Conservation (phyloP, 495 filamentous ascomycete genomes). For the Trypethelium eluteriae region DNA sequence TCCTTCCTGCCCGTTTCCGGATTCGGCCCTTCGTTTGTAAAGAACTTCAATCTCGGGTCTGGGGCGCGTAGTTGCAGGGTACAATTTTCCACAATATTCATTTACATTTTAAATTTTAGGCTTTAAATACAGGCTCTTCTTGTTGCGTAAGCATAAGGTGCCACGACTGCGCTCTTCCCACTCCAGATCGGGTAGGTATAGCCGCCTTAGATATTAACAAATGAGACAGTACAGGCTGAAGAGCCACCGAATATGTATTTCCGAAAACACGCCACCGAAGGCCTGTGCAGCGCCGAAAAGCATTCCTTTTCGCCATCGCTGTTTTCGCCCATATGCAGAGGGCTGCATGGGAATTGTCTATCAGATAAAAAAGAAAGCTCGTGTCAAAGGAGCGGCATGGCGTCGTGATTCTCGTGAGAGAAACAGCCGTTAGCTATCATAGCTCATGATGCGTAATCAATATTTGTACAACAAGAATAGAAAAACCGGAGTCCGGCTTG, state of each 20-base stretch:
- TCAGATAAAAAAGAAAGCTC: neutral
- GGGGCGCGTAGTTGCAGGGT: neutral
- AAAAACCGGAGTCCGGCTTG: neutral
- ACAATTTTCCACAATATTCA: neutral
- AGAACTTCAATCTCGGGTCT: no score
- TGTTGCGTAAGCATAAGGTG: neutral
- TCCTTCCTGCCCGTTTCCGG: no score
- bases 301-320: constrained; percentile 1
- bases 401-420: constrained; percentile 5
- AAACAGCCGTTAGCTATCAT: constrained; percentile 10
- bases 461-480: neutral
- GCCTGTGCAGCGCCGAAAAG: neutral
- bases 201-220: constrained; percentile 10
- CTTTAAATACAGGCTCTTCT: constrained; percentile 7
- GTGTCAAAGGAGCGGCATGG: constrained; percentile 2
- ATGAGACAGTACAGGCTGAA: neutral
- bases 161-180: constrained; percentile 8
- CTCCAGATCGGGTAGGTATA: constrained; percentile 1
- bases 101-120: neutral
- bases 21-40: no score
- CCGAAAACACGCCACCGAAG: neutral
- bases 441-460: constrained; percentile 10
- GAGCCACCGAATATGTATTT: neutral
- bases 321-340: neutral
- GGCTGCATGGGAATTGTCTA: neutral